phyloP scores from a whole-genome alignment of 306 rosid genomes.

The Quercus wislizeni region DNA sequence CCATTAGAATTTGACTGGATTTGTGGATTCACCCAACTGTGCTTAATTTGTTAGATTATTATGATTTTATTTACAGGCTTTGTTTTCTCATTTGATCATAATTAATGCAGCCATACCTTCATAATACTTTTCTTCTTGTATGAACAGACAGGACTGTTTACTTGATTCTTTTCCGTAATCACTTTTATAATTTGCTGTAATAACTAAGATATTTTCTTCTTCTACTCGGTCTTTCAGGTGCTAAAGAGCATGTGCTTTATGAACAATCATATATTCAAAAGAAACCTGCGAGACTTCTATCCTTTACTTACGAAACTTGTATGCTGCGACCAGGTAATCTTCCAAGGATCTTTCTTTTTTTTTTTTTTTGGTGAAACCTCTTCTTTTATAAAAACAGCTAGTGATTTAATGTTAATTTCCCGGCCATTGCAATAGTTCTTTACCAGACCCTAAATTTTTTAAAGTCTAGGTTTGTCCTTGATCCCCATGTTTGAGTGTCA shows the following conservation, averaged over 20 bases:
- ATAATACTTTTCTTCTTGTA: background rate
- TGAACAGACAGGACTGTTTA: background rate
- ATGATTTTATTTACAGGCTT: background rate
- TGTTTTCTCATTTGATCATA: background rate
- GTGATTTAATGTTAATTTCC: background rate
- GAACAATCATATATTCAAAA: conserved; percentile 83
- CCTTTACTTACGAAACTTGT: conserved; percentile 93
- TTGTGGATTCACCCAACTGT: background rate
- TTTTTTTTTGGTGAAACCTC: background rate
- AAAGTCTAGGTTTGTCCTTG: background rate
- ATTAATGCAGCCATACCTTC: background rate
- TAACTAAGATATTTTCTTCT: conserved; percentile 17
- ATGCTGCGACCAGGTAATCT: conserved; percentile 94
- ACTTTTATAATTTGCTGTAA: background rate
- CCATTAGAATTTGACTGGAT: background rate
- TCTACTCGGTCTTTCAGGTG: conserved; percentile 55
- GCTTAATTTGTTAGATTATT: background rate
- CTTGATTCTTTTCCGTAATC: background rate
- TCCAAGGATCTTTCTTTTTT: background rate
- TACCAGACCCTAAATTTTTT: background rate
- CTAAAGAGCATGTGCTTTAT: conserved; percentile 86
- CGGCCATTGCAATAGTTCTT: background rate
- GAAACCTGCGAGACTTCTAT: conserved; percentile 87
- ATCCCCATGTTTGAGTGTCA: background rate
- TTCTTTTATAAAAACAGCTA: background rate